Percentiles rank a stretch among this genome's conserved stretches.
Conservation (phyloP, 192 early-diverging fungal genomes). For the Linnemannia elongata region DNA sequence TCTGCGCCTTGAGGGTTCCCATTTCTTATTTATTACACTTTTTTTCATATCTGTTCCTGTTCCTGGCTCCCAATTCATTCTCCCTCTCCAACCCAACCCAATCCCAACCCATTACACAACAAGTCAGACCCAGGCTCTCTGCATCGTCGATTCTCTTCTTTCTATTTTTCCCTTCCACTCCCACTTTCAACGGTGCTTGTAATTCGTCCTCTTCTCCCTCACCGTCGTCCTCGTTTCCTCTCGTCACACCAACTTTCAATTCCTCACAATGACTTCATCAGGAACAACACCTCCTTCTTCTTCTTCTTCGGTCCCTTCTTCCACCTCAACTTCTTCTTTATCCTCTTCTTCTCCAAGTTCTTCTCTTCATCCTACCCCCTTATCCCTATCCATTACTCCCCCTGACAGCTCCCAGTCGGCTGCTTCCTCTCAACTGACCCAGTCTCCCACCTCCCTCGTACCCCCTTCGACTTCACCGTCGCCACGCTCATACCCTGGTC, state of each 20-base stretch:
- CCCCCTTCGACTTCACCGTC: neutral
- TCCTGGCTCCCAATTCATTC: neutral
- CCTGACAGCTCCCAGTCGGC: neutral
- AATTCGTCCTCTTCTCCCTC: conserved; percentile 1
- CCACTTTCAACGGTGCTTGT: too few species aligned
- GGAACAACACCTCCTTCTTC: neutral
- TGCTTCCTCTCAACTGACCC: conserved; percentile 2
- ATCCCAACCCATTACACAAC: neutral
- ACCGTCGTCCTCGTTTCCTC: neutral
- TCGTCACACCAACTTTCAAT: neutral
- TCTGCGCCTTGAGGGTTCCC: too few species aligned
- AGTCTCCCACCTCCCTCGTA: conserved; percentile 1
- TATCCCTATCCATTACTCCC: neutral
- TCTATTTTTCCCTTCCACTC: neutral
- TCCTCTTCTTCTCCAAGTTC: conserved; percentile 8
- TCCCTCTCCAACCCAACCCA: neutral
- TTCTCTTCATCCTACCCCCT: neutral
- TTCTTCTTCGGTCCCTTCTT: conserved; percentile 6
- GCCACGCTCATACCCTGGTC: neutral
- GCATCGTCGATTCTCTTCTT: neutral
- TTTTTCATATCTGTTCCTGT: neutral
- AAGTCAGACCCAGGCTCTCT: neutral
- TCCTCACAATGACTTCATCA: conserved; percentile 33
- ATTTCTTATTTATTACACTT: neutral
- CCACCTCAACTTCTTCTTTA: conserved; percentile 13